Base-by-base conservation (phyloP, 148 eudicot genomes). In the Cornus florida region DNA sequence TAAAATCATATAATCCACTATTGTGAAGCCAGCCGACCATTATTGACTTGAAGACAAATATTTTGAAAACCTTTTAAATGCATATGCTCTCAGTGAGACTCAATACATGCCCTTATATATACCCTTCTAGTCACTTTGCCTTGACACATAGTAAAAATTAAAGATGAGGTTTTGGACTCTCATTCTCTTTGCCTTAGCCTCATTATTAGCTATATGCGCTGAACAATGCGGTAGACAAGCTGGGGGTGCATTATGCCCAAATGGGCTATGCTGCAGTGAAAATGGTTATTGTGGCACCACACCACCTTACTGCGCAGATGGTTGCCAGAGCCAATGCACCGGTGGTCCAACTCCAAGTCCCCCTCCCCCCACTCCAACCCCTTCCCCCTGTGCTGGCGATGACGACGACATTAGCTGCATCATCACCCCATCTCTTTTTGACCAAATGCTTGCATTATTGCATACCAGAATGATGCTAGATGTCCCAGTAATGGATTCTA, bases 401-500 rank as follows among this genome's bases (percentile, higher is more conserved):
- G 1, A 28, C 1, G 38, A 4, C 38, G 38, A 32, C n/a, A 70
- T 82, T 5, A 71, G 84, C 20, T 79, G 82, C n/a, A 80, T 84
- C n/a, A 86, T 86, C 67, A 84, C 83, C 65, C 9, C n/a, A 1
- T 19, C 38, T 7, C 38, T 86, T 0, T 88, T 83, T 41, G 75
- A 85, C 6, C 75, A 79, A 56, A 78, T 88, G 83, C 83, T n/a
- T n/a, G n/a, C n/a, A n/a, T n/a, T n/a, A n/a, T 88, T 0, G 70
- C 76, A 39, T 83, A 88, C 33, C 84, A 86, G 4, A 72, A 85
- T 31, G 86, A 88, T 7, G 73, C 78, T 43, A 79, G 76, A 17
- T 87, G 90, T 67, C 83, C 78, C 0, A 84, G 73, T 3, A 75
- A 69, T 10, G 84, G 84, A 16, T 85, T 88, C 66, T 88, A 88